Percentiles rank a stretch among this genome's conserved stretches.
Conservation (phyloP, 1,284 basidiomycete species). For the Leccinum ponderosum region DNA sequence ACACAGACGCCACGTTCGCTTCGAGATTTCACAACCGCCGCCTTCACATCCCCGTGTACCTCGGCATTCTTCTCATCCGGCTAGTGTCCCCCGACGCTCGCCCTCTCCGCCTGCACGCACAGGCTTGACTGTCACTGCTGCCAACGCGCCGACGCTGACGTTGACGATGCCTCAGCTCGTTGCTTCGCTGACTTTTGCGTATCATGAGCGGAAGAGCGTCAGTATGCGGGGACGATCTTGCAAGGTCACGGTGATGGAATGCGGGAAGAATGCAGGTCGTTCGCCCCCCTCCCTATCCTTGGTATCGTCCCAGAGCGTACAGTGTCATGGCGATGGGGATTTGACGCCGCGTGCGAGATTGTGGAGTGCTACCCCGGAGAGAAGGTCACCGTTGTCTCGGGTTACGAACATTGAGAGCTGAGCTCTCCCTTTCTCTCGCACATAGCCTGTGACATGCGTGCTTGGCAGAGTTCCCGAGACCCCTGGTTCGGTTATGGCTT, state of each 20-base stretch:
- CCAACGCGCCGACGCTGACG: constrained; percentile 12
- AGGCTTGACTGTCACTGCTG: constrained; percentile 1
- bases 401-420: constrained; percentile 23
- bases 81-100: constrained; percentile 25
- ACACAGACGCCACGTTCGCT: constrained; percentile 27
- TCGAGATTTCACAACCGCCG: constrained; percentile 10
- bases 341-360: constrained; percentile 12
- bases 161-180: constrained; percentile 35
- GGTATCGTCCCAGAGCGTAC: constrained; percentile 3
- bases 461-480: background rate
- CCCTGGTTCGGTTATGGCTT: background rate
- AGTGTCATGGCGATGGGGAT: constrained; percentile 1
- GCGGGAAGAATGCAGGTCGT: constrained; percentile 13
- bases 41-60: background rate
- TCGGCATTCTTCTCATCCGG: background rate
- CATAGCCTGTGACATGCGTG: background rate
- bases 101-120: constrained; percentile 29
- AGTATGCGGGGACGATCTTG: constrained; percentile 21
- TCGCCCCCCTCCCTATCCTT: background rate
- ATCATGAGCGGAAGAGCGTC: constrained; percentile 24
- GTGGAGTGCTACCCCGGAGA: constrained; percentile 11
- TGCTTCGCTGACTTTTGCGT: constrained; percentile 29
- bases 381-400: constrained; percentile 30
- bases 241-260: background rate
- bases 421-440: constrained; percentile 9